Evolutionary conservation across 2,329 filamentous ascomycete genomes (phyloP), one percentile per base, ranked within the genome.

Genomic region (Xylariaceae sp.): DNA sequence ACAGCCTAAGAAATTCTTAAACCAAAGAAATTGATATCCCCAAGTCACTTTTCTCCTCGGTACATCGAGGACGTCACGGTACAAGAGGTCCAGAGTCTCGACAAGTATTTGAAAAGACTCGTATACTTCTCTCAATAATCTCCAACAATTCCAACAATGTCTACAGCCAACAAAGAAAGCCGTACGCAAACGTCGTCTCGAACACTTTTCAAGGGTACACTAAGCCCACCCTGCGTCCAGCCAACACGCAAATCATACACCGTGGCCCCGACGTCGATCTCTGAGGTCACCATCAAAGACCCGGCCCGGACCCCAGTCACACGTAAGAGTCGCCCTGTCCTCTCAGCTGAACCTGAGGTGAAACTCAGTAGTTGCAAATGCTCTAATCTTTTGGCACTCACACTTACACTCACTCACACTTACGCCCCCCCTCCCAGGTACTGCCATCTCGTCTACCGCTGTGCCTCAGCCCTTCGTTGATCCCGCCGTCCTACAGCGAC

Each of bases 381-480:
- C 31, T 45, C 19, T 40, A 11, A 34, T 21, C 36, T 16, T 37
- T 39, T n/a, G 34, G 16, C 21, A 14, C 3, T 3, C 23, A n/a
- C 36, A 53, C 36, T 24, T 16, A 28, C 9, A 8, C n/a, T 33
- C 9, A 23, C 43, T 48, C 4, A 29, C 36, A 29, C 4, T 31
- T 11, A 24, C 23, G 40, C 41, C 37, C 12, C 46, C 36, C 6
- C 6, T 43, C 16, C 11, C 36, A 72, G 69, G 41, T 24, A 60
- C 61, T n/a, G 62, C 67, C 46, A 66, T 73, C 45, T 67, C 60
- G 3, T 68, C 69, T 17, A 63, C 44, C 5, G 68, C 67, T 8
- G 69, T 71, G 31, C 56, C 69, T 43, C 71, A 72, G 47, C 71
- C 71, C 4, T 73, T 73, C 56, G 67, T 73, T 48, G 68, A 73